A percentile compares a stretch with the other conserved stretches of the same genome.
Evolutionary conservation across 2,329 filamentous ascomycete species (phyloP).

Genomic region (Cladorrhinum sp.): DNA sequence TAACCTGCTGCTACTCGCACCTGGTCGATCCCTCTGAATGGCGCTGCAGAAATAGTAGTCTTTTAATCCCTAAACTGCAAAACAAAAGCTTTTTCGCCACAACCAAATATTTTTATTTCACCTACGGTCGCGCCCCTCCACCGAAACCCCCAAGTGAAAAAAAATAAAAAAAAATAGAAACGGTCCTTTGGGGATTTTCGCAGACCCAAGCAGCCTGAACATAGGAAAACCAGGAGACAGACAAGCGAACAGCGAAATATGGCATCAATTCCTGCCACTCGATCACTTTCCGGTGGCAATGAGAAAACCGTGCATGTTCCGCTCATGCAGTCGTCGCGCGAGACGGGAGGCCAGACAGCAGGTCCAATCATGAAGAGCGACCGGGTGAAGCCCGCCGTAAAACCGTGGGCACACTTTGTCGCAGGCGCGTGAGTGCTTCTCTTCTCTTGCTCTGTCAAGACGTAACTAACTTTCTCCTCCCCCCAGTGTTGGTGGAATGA

Average conservation of each 20-base stretch:
- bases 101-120: not conserved
- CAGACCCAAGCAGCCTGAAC: not conserved
- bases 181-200: not conserved
- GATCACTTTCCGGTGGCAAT: constrained; percentile 18
- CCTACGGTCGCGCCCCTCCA: not conserved
- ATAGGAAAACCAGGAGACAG: not conserved
- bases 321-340: constrained; percentile 56
- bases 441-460: not conserved
- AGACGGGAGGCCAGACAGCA: constrained; percentile 49
- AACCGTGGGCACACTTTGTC: constrained; percentile 89
- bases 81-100: not conserved
- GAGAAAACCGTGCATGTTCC: constrained; percentile 25
- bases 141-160: too few species aligned
- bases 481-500: constrained; percentile 79
- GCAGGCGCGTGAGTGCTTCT: constrained; percentile 71
- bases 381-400: constrained; percentile 54
- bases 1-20: not conserved
- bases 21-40: not conserved
- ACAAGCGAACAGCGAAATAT: constrained; percentile 15
- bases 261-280: constrained; percentile 23
- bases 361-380: constrained; percentile 27
- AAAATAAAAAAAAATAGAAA: too few species aligned
- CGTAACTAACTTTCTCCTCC: constrained; percentile 7
- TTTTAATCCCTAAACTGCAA: not conserved
- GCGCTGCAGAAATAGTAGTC: not conserved